Evolutionary conservation across 495 filamentous ascomycete species (phyloP).

Genomic region (Aspergillus panamensis): DNA sequence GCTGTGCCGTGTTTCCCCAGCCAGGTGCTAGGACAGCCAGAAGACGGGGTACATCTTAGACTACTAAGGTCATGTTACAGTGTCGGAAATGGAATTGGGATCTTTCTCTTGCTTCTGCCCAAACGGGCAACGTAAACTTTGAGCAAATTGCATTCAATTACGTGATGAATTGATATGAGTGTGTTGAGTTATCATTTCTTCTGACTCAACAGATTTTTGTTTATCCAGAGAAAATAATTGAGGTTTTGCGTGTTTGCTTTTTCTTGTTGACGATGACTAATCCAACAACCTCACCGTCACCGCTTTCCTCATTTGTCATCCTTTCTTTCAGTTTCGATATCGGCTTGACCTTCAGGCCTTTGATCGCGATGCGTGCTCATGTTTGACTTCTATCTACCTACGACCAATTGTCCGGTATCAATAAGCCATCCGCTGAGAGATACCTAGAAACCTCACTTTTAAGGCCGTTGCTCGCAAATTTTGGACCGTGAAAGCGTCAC

Average conservation of each 20-base stretch:
- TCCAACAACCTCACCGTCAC: neutral
- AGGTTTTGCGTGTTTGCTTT: neutral
- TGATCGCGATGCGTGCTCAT: neutral
- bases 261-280: neutral
- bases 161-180: neutral
- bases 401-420: neutral
- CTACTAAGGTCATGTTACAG: neutral
- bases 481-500: too few species aligned
- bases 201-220: neutral
- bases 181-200: neutral
- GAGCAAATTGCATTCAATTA: neutral
- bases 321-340: neutral
- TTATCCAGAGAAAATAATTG: neutral
- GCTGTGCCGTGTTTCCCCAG: slow-evolving; percentile 11
- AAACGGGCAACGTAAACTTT: neutral
- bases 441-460: neutral
- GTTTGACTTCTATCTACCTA: neutral
- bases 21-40: neutral
- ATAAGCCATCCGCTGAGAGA: too few species aligned
- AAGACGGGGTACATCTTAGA: neutral
- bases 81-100: neutral
- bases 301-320: slow-evolving; percentile 7
- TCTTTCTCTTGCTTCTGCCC: neutral
- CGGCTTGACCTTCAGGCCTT: neutral
- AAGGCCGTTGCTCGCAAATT: neutral